phyloP scores from a whole-genome alignment of 2,329 filamentous ascomycete species.

The Colletotrichum australisinense region DNA sequence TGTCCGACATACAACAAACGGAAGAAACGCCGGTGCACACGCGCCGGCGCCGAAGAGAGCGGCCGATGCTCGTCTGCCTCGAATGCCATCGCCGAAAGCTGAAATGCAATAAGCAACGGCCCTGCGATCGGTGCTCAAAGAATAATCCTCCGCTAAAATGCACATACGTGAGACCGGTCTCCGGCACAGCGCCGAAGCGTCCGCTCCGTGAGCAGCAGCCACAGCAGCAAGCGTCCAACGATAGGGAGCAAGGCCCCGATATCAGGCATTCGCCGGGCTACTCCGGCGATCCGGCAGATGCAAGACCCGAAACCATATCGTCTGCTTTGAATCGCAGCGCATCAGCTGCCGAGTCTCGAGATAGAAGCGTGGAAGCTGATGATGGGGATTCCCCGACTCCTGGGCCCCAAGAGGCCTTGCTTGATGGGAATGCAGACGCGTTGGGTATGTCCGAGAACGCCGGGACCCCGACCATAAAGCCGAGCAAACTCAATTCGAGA shows the following conservation, averaged over 20 bases:
- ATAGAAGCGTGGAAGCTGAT: background rate
- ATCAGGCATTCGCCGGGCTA: background rate
- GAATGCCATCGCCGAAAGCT: constrained; percentile 22
- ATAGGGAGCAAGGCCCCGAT: background rate
- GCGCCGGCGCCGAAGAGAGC: constrained; percentile 12
- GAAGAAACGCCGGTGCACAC: background rate
- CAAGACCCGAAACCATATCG: background rate
- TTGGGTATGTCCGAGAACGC: background rate
- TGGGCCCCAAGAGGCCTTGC: background rate
- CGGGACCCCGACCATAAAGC: background rate
- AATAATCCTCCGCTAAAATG: background rate
- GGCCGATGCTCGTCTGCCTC: constrained; percentile 13
- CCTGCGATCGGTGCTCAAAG: background rate
- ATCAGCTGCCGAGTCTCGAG: background rate
- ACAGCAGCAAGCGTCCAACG: background rate
- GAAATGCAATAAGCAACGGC: constrained; percentile 10
- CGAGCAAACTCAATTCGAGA: background rate
- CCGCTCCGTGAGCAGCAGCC: background rate
- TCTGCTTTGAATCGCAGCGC: background rate
- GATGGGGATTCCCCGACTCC: background rate
- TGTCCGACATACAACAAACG: background rate
- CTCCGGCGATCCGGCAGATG: background rate
- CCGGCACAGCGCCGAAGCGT: background rate
- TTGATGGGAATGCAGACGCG: background rate
- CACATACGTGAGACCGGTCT: background rate